phyloP scores from a whole-genome alignment of 2,329 filamentous ascomycete genomes.

The Ophiostoma fasciatum region DNA sequence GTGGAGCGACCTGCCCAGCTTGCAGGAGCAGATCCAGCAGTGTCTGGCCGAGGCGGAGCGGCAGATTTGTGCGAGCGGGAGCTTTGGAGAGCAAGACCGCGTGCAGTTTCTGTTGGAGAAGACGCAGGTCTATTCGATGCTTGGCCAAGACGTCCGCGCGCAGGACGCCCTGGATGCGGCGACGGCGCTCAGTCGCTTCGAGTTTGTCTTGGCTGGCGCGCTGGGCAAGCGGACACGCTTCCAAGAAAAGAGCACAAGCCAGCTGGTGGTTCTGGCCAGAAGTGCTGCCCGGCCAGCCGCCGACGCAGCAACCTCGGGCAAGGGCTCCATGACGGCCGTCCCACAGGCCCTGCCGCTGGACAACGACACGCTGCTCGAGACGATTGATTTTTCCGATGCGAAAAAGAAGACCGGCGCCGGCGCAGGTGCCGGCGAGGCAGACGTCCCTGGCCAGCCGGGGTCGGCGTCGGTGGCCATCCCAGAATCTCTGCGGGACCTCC shows the following conservation, averaged over 20 bases:
- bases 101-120: constrained; percentile 68
- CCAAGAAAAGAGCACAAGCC: constrained; percentile 67
- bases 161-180: constrained; percentile 56
- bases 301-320: too few relatives aligned
- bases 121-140: constrained; percentile 68
- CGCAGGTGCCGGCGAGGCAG: constrained; percentile 15
- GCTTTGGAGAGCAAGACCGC: too few relatives aligned
- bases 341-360: constrained; percentile 68
- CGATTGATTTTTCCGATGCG: constrained; percentile 54
- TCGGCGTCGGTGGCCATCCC: constrained; percentile 30
- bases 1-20: constrained; percentile 42
- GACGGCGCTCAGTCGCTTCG: constrained; percentile 50
- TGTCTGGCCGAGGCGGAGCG: constrained; percentile 27
- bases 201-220: constrained; percentile 71
- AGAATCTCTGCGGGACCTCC: constrained; percentile 43
- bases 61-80: too few relatives aligned
- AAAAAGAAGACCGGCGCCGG: constrained; percentile 6
- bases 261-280: constrained; percentile 79
- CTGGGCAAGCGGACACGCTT: constrained; percentile 75
- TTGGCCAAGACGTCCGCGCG: constrained; percentile 67
- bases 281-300: constrained; percentile 31
- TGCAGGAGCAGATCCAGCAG: constrained; percentile 35
- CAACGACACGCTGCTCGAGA: constrained; percentile 83
- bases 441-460: neutral
- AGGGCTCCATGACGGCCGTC: constrained; percentile 16